Percentiles rank a stretch among this genome's conserved stretches.
Evolutionary conservation across 2,329 filamentous ascomycete genomes (phyloP).

Genomic region (Scytalidium sp.): DNA sequence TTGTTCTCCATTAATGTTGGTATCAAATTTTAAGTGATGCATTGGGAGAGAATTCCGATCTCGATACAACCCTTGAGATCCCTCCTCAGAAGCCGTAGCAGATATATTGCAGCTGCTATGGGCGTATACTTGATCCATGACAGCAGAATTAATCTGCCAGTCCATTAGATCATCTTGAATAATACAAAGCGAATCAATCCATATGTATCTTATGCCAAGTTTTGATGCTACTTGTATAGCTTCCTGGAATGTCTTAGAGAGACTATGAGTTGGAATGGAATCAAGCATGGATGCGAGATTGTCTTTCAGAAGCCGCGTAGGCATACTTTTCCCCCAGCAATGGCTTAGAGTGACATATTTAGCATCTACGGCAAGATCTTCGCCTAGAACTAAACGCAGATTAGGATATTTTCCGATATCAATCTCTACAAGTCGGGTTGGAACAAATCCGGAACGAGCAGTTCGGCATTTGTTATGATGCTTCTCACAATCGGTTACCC

Average conservation of each 20-base stretch:
- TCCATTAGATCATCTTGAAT: neutral
- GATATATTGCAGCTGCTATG: constrained; percentile 1
- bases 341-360: constrained; percentile 2
- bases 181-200: too few species aligned
- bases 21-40: too few species aligned
- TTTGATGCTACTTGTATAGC: neutral
- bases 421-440: too few species aligned
- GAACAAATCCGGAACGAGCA: too few species aligned
- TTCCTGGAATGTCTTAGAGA: neutral
- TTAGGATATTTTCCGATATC: too few species aligned
- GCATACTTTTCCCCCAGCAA: neutral
- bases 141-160: neutral
- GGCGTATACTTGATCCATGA: neutral
- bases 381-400: too few species aligned
- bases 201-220: neutral
- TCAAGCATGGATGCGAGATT: neutral
- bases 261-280: neutral
- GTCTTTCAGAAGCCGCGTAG: neutral
- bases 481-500: too few species aligned
- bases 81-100: neutral
- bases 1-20: too few species aligned
- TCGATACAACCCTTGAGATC: neutral
- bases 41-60: too few species aligned
- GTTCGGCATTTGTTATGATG: too few species aligned
- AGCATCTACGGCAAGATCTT: neutral